phyloP scores from a whole-genome alignment of 192 early-diverging fungal genomes.

The Coemansia sp. region DNA sequence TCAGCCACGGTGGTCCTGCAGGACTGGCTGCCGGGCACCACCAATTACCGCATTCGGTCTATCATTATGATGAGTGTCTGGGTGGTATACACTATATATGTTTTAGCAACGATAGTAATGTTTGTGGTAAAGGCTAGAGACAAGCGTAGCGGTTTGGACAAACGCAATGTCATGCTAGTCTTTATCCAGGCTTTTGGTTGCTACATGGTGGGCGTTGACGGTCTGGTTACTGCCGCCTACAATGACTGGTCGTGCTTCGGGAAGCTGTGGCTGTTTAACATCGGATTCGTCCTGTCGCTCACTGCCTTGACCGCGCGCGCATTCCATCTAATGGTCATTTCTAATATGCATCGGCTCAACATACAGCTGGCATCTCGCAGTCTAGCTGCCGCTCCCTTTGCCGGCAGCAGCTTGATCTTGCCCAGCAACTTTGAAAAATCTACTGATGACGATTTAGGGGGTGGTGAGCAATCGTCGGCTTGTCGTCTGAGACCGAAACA shows the following conservation, averaged over 20 bases:
- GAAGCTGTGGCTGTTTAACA: conserved; percentile 34
- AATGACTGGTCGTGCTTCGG: conserved; percentile 37
- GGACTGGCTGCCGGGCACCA: conserved; percentile 20
- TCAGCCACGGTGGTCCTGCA: conserved; percentile 1
- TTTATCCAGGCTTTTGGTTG: conserved; percentile 21
- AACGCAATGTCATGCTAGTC: conserved; percentile 19
- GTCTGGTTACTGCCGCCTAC: conserved; percentile 16
- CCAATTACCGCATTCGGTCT: conserved; percentile 19
- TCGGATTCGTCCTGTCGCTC: conserved; percentile 27
- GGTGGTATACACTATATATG: conserved; percentile 17
- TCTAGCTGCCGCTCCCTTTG: neutral
- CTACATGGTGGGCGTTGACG: conserved; percentile 19
- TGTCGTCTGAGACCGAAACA: no score
- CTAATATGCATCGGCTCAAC: conserved; percentile 20
- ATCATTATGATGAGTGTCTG: conserved; percentile 1
- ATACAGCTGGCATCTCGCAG: conserved; percentile 1
- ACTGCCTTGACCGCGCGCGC: conserved; percentile 31
- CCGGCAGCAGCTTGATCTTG: neutral
- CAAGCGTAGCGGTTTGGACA: conserved; percentile 31
- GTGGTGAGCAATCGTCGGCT: no score
- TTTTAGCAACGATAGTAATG: conserved; percentile 7
- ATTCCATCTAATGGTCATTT: conserved; percentile 25
- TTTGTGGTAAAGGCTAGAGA: conserved; percentile 17
- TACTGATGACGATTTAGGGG: no score
- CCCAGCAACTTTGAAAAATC: no score